Conservation (phyloP, 345 rosid species). For the Murraya koenigii region DNA sequence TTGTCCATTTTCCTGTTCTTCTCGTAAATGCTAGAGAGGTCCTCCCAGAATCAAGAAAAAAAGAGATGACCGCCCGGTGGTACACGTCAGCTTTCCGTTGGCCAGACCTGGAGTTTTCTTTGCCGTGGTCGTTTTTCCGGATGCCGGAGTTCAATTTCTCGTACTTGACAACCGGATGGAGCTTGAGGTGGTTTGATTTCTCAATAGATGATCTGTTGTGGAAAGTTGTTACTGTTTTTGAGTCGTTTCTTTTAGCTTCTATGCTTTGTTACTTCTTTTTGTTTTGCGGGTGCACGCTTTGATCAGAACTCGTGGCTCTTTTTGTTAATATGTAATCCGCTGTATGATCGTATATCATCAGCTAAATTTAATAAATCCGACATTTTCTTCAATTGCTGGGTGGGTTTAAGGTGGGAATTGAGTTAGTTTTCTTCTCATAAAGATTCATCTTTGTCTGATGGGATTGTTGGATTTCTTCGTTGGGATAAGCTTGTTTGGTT, state of each 20-base stretch:
- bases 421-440: not conserved
- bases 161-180: conserved; percentile 7
- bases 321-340: not conserved
- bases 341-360: not conserved
- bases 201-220: conserved; percentile 66
- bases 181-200: conserved; percentile 31
- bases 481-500: not conserved
- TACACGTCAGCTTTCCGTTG: conserved; percentile 32
- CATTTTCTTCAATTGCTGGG: not conserved
- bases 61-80: conserved; percentile 22
- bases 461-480: not conserved
- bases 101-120: conserved; percentile 44
- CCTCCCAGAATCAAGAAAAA: not conserved
- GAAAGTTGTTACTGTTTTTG: conserved; percentile 55
- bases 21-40: not conserved
- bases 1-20: not conserved
- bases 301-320: not conserved
- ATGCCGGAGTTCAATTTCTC: conserved; percentile 62
- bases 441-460: not conserved
- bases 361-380: not conserved
- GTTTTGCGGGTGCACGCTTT: conserved; percentile 82
- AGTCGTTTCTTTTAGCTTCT: conserved; percentile 63
- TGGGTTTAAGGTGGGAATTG: not conserved
- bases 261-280: conserved; percentile 77
- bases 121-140: conserved; percentile 19